A percentile compares a stretch with the other conserved stretches of the same genome.
Conservation (phyloP, 768 basidiomycete species). For the Phylloporus arenicola region DNA sequence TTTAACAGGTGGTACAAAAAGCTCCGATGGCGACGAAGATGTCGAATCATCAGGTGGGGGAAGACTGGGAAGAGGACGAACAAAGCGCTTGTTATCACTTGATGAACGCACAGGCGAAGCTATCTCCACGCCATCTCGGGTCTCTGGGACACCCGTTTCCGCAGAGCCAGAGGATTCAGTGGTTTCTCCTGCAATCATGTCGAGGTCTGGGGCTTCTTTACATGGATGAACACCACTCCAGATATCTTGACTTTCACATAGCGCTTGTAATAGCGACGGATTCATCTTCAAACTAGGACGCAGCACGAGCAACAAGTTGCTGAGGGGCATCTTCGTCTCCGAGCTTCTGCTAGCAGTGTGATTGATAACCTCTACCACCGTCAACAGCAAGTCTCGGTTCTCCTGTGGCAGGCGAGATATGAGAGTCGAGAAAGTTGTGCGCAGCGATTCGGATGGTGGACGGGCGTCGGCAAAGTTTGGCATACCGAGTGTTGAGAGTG, state of each 20-base stretch:
- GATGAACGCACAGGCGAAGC: slow-evolving; percentile 2
- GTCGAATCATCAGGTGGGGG: slow-evolving; percentile 11
- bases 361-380: slow-evolving; percentile 74
- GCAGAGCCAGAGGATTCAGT: not conserved
- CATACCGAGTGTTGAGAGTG: slow-evolving; percentile 73
- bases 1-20: not conserved
- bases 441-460: slow-evolving; percentile 54
- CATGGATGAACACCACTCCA: slow-evolving; percentile 41
- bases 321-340: slow-evolving; percentile 89
- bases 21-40: slow-evolving; percentile 5
- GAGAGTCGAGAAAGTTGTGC: slow-evolving; percentile 56
- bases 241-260: slow-evolving; percentile 66
- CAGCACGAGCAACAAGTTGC: slow-evolving; percentile 82
- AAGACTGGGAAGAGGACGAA: slow-evolving; percentile 24
- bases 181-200: not conserved
- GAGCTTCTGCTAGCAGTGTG: slow-evolving; percentile 62
- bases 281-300: slow-evolving; percentile 83
- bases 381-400: slow-evolving; percentile 79
- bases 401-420: slow-evolving; percentile 68
- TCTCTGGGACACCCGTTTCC: not conserved
- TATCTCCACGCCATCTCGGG: not conserved
- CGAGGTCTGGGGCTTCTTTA: slow-evolving; percentile 6
- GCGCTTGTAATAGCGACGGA: slow-evolving; percentile 61
- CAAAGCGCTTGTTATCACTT: slow-evolving; percentile 13
- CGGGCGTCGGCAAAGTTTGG: slow-evolving; percentile 58